Conservation (phyloP, 2,329 filamentous ascomycete species). For the Xylariaceae sp. region DNA sequence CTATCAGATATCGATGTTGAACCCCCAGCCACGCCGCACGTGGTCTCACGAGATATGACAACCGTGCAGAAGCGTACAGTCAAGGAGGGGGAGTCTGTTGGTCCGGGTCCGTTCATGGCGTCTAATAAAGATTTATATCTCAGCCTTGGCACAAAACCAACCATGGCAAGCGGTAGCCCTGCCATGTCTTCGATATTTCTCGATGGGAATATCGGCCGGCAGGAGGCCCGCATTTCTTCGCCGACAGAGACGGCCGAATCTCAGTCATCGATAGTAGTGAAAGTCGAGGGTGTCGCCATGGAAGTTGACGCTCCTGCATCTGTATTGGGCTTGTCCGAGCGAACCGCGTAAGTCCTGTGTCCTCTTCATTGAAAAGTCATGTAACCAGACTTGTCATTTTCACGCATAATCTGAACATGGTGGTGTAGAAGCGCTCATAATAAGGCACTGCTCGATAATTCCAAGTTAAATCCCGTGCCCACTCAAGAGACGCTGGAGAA, state of each 20-base stretch:
- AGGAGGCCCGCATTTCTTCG: constrained; percentile 16
- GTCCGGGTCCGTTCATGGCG: constrained; percentile 21
- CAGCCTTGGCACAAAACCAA: constrained; percentile 25
- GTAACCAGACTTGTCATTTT: not conserved
- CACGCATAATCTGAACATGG: constrained; percentile 19
- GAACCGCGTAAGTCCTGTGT: constrained; percentile 24
- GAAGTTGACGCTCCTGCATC: constrained; percentile 19
- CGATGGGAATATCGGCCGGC: constrained; percentile 19
- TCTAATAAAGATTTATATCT: constrained; percentile 27
- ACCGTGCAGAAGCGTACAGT: constrained; percentile 22
- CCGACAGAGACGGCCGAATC: constrained; percentile 24
- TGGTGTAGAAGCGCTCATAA: constrained; percentile 26
- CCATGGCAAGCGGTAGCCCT: constrained; percentile 21
- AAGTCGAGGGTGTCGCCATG: constrained; percentile 26
- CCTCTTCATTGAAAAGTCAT: constrained; percentile 7
- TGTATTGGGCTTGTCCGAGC: constrained; percentile 14
- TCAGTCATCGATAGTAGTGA: constrained; percentile 30
- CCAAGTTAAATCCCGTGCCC: constrained; percentile 6
- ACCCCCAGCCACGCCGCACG: constrained; percentile 18
- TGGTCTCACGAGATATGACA: constrained; percentile 28
- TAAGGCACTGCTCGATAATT: constrained; percentile 16
- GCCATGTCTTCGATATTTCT: constrained; percentile 21
- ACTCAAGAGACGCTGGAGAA: constrained; percentile 9
- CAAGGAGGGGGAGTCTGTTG: constrained; percentile 24
- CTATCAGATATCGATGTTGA: constrained; percentile 28